These are phyloP conservation scores for Malus sylvestris DNA, from an alignment of 306 rosid genomes.

Conservation along the genomic window DNA sequence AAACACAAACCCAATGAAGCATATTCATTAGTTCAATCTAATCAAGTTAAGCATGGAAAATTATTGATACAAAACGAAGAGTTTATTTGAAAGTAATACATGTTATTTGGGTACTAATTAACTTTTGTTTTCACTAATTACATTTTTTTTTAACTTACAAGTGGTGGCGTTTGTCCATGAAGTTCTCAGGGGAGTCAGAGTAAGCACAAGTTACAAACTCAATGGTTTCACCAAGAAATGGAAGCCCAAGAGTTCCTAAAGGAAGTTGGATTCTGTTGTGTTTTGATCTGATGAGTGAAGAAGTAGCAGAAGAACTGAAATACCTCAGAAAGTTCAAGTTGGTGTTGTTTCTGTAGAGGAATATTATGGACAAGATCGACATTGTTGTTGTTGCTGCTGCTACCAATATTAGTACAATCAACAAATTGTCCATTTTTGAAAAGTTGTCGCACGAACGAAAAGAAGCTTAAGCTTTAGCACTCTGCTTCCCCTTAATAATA, in stretches of 20 bases:
- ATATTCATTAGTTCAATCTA: too few relatives aligned
- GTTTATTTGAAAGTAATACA: neutral
- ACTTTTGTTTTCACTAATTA: neutral
- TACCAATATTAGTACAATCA: conserved; percentile 43
- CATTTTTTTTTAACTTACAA: conserved; percentile 32
- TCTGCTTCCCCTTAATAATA: conserved; percentile 12
- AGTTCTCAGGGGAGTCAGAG: too few relatives aligned
- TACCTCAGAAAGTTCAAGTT: neutral
- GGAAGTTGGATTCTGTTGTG: conserved; percentile 47
- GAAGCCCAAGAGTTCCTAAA: conserved; percentile 83
- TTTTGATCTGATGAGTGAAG: neutral
- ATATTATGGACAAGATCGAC: conserved; percentile 28
- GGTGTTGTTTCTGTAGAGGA: conserved; percentile 37
- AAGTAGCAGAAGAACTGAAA: too few relatives aligned
- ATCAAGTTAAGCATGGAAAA: neutral
- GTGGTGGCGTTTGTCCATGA: conserved; percentile 35
- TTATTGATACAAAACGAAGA: neutral
- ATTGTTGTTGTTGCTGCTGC: conserved; percentile 12
- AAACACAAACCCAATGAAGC: too few relatives aligned
- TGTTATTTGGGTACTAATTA: neutral
- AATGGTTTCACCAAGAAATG: conserved; percentile 77
- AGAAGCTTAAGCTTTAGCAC: conserved; percentile 29
- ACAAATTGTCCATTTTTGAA: conserved; percentile 51
- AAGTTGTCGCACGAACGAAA: conserved; percentile 10
- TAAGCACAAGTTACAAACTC: too few relatives aligned